These are phyloP conservation scores for Rubia balearica DNA, from an alignment of 305 asterid genomes.

Conservation along the genomic window DNA sequence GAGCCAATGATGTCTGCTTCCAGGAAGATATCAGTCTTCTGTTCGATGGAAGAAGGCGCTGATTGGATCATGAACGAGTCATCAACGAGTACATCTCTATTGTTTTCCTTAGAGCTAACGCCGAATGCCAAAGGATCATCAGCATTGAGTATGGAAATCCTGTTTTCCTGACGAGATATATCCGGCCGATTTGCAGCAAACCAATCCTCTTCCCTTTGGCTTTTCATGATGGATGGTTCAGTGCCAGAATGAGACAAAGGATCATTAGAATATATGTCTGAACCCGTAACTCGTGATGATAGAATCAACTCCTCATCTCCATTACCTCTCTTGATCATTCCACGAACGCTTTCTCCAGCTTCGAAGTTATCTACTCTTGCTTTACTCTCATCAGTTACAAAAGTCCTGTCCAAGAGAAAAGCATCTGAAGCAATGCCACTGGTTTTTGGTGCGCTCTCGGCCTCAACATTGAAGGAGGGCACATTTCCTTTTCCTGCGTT, in stretches of 20 bases:
- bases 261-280: constrained; percentile 23
- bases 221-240: constrained; percentile 36
- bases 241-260: constrained; percentile 26
- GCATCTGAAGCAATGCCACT: constrained; percentile 40
- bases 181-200: constrained; percentile 26
- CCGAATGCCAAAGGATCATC: constrained; percentile 27
- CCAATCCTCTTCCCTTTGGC: constrained; percentile 55
- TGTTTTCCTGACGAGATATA: constrained; percentile 16
- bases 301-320: constrained; percentile 43
- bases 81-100: constrained; percentile 40
- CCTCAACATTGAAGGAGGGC: constrained; percentile 22
- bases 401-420: constrained; percentile 32
- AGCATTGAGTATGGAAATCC: constrained; percentile 23
- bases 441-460: constrained; percentile 23
- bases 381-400: constrained; percentile 22
- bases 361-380: constrained; percentile 24
- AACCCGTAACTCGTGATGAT: constrained; percentile 29
- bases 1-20: constrained; percentile 42
- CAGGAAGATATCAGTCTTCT: constrained; percentile 42
- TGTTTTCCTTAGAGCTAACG: constrained; percentile 26
- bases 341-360: constrained; percentile 28
- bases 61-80: constrained; percentile 68
- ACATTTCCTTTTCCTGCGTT: constrained; percentile 23
- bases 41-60: constrained; percentile 28
- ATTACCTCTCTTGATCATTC: constrained; percentile 29